phyloP scores from a whole-genome alignment of 129 eudicot species.

The Saussurea involucrata region DNA sequence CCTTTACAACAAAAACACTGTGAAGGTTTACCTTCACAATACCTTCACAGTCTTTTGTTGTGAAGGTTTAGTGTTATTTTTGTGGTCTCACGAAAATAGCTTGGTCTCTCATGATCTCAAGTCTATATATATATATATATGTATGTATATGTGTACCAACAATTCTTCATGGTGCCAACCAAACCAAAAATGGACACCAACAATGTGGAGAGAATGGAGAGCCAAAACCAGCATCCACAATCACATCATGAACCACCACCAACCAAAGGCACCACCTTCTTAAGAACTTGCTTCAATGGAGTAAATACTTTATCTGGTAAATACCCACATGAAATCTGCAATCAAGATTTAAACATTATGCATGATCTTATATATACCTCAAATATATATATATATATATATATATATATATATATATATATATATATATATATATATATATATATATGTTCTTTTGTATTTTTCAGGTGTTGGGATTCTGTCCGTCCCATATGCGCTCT shows the following conservation, averaged over 20 bases:
- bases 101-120: no score
- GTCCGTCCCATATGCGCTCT: slow-evolving; percentile 54
- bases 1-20: no score
- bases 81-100: no score
- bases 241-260: slow-evolving; percentile 18
- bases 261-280: slow-evolving; percentile 54
- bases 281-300: slow-evolving; percentile 66
- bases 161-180: slow-evolving; percentile 9
- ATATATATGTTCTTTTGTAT: neutral
- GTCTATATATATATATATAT: no score
- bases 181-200: slow-evolving; percentile 30
- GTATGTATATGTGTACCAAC: slow-evolving; percentile 6
- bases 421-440: no score
- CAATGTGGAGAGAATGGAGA: slow-evolving; percentile 33
- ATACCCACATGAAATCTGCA: neutral
- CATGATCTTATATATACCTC: slow-evolving; percentile 19
- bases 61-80: no score
- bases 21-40: no score
- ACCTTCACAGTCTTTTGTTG: no score
- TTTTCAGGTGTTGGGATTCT: slow-evolving; percentile 49
- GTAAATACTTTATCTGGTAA: slow-evolving; percentile 57
- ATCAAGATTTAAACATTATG: neutral
- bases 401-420: no score
- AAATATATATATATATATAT: neutral
- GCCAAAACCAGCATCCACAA: slow-evolving; percentile 36